Conservation (phyloP, 2,329 filamentous ascomycete species). For the Ceratocystis alfenasii region DNA sequence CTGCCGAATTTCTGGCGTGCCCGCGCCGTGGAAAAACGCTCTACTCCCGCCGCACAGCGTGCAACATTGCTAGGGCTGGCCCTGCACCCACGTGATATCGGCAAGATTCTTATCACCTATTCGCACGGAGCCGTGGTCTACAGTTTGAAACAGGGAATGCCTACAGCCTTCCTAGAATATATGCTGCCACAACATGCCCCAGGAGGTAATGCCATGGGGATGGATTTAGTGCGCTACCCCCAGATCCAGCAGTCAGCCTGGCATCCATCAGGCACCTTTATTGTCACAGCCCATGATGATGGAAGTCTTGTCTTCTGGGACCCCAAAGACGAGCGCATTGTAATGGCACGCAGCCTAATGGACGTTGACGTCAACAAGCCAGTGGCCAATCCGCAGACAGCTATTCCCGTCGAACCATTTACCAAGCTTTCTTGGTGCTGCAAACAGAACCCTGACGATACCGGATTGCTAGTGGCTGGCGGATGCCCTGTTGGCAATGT, state of each 20-base stretch:
- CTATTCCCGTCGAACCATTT: slow-evolving; percentile 59
- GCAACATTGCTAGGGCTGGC: slow-evolving; percentile 61
- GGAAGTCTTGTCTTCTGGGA: slow-evolving; percentile 92
- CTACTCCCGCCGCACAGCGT: slow-evolving; percentile 24
- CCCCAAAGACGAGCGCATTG: slow-evolving; percentile 68
- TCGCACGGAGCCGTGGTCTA: slow-evolving; percentile 77
- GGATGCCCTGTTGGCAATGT: slow-evolving; percentile 56
- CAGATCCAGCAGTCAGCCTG: slow-evolving; percentile 72
- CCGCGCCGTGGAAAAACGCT: slow-evolving; percentile 52
- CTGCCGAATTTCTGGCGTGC: slow-evolving; percentile 81
- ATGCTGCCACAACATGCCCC: slow-evolving; percentile 68
- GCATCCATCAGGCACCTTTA: slow-evolving; percentile 88
- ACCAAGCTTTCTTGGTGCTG: slow-evolving; percentile 82
- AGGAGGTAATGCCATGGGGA: slow-evolving; percentile 58
- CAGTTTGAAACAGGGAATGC: slow-evolving; percentile 82
- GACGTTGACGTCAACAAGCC: slow-evolving; percentile 63
- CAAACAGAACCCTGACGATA: slow-evolving; percentile 88
- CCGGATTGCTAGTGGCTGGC: slow-evolving; percentile 73
- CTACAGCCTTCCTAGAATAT: slow-evolving; percentile 72
- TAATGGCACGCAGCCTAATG: slow-evolving; percentile 71
- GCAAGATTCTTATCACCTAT: slow-evolving; percentile 84
- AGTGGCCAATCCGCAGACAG: slow-evolving; percentile 37
- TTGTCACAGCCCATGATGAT: slow-evolving; percentile 80
- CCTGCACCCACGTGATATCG: slow-evolving; percentile 84
- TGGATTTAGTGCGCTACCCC: slow-evolving; percentile 55